phyloP scores from a whole-genome alignment of 495 filamentous ascomycete species.

The Aspergillus egyptiacus region DNA sequence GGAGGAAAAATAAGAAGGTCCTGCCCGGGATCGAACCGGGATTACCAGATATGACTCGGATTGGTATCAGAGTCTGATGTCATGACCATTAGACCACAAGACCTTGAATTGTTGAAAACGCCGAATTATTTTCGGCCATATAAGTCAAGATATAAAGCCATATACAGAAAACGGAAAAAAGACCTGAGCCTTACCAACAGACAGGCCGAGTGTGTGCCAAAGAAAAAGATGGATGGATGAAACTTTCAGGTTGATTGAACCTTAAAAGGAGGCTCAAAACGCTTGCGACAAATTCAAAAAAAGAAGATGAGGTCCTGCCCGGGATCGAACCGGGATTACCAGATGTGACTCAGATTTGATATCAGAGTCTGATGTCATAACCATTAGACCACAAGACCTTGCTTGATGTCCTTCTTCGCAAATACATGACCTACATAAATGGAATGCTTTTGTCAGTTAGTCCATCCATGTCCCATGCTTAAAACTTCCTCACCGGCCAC shows the following conservation, averaged over 20 bases:
- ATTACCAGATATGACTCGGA: slow-evolving; percentile 10
- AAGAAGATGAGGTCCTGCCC: background rate
- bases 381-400: slow-evolving; percentile 9
- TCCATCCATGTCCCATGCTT: background rate
- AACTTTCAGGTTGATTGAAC: too few relatives aligned
- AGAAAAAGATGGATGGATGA: too few relatives aligned
- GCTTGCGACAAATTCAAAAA: too few relatives aligned
- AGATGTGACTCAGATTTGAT: slow-evolving; percentile 1
- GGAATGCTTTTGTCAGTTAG: slow-evolving; percentile 21
- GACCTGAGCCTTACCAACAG: too few relatives aligned
- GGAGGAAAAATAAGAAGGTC: slow-evolving; percentile 2
- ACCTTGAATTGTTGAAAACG: background rate
- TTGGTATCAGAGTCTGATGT: slow-evolving; percentile 9
- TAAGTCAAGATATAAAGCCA: too few relatives aligned
- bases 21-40: slow-evolving; percentile 15
- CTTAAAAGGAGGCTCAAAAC: too few relatives aligned
- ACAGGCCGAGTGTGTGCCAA: too few relatives aligned
- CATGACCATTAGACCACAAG: slow-evolving; percentile 11
- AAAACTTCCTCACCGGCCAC: too few relatives aligned
- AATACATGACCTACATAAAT: too few relatives aligned
- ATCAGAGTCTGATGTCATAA: slow-evolving; percentile 11
- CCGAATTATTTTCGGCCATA: too few relatives aligned
- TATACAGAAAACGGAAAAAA: too few relatives aligned
- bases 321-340: slow-evolving; percentile 1
- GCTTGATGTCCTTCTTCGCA: too few relatives aligned